Conservation (phyloP, 2,329 filamentous ascomycete species). For the Diaporthe eres region DNA sequence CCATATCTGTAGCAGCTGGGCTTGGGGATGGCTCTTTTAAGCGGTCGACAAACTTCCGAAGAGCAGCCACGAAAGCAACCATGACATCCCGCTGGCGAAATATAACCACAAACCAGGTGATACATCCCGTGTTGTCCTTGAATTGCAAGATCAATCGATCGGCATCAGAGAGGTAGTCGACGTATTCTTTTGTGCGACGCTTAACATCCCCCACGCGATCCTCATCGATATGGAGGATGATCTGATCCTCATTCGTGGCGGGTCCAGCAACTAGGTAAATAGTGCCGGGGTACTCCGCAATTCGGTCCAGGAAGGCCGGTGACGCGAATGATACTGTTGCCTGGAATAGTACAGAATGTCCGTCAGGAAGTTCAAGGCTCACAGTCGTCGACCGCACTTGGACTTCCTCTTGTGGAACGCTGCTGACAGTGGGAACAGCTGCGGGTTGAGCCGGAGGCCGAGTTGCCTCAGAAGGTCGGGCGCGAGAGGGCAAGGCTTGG, state of each 20-base stretch:
- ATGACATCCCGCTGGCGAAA: constrained; percentile 8
- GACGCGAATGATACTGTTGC: background rate
- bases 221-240: constrained; percentile 33
- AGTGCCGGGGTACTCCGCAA: background rate
- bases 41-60: background rate
- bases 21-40: background rate
- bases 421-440: background rate
- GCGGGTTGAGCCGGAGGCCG: background rate
- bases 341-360: background rate
- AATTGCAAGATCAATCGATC: constrained; percentile 37
- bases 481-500: background rate
- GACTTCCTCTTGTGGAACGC: background rate
- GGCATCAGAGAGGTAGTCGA: constrained; percentile 7
- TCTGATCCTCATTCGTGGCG: background rate
- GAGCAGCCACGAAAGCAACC: constrained; percentile 19
- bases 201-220: constrained; percentile 12
- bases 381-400: background rate
- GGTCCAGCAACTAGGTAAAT: constrained; percentile 26
- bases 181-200: constrained; percentile 8
- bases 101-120: constrained; percentile 26
- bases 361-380: background rate
- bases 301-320: background rate
- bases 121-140: background rate
- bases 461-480: background rate
- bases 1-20: background rate